Base-by-base conservation (phyloP, 2,329 filamentous ascomycete genomes). In the Aureobasidium sp. region DNA sequence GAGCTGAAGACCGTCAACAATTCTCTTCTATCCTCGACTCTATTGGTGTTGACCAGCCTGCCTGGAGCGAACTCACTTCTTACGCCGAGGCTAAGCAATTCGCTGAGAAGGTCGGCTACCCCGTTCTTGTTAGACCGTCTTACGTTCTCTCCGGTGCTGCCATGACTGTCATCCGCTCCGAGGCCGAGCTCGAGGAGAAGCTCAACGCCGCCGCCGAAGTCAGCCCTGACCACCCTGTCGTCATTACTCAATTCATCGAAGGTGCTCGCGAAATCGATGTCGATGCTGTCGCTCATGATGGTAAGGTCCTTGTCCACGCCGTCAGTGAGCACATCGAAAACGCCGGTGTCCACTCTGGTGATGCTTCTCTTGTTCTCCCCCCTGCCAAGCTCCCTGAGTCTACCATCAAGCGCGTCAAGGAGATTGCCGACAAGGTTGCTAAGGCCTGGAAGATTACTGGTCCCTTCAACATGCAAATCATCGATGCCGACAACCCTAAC, bases 401-500 rank as follows among this genome's bases (percentile, higher is more conserved):
- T 63, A 89, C 88, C 67, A 89, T 96, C 84, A 85, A 84, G 67
- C 90, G 94, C 65, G 85, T 96, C 72, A 97, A 97, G 85, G 90
- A 90, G 69, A 97, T 99, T 69, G 93, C 94, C 17, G 78, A 92
- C 76, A 97, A 96, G 84, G 92, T 99, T 59, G 94, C 94, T 67
- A 89, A 94, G 78, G 94, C 94, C 52, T 97, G 93, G 91, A 92
- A 84, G 72, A 97, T 97, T 75, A 97, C 92, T 24, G 94, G 94
- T 61, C 94, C 94, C 63, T 99, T 97, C 86, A 99, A 99, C 84
- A 97, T 99, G 93, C 94, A 99, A 75, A 96, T 99, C 77, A 97
- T 99, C 84, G 96, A 96, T 81, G 91, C 89, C 39, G 82, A 90
- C 13, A 81, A 88, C 71, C 85, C 88, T 36, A 86, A 90, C 63